Percentiles rank a stretch among this genome's conserved stretches.
Conservation (phyloP, 2,329 filamentous ascomycete genomes). For the Fusarium sp. region DNA sequence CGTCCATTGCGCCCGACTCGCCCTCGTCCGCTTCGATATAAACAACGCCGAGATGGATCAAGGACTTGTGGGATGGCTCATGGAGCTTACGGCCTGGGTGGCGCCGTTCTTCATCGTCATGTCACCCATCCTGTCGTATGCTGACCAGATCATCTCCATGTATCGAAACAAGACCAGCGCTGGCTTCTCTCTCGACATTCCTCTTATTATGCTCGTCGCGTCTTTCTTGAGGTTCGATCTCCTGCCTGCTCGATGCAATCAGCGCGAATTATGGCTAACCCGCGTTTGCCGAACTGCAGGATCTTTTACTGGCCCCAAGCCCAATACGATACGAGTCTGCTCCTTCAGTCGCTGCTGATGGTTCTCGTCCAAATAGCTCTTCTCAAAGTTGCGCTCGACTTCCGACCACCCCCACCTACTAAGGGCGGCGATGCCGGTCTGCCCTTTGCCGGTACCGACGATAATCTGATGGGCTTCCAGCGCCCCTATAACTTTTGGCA, state of each 20-base stretch:
- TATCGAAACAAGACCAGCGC: constrained; percentile 74
- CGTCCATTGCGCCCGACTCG: constrained; percentile 3
- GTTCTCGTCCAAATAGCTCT: constrained; percentile 74
- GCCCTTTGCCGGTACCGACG: constrained; percentile 72
- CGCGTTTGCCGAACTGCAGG: constrained; percentile 56
- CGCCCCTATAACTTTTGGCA: constrained; percentile 87
- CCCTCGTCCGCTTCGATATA: not conserved
- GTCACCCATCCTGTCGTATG: constrained; percentile 76
- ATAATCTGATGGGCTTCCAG: constrained; percentile 57
- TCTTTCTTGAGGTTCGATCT: constrained; percentile 72
- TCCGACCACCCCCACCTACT: constrained; percentile 72
- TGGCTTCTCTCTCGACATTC: constrained; percentile 79
- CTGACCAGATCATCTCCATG: constrained; percentile 77
- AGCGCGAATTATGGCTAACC: constrained; percentile 36
- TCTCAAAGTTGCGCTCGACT: constrained; percentile 77
- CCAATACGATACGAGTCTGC: constrained; percentile 73
- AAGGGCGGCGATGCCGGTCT: constrained; percentile 72
- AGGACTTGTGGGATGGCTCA: constrained; percentile 43
- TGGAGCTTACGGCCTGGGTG: constrained; percentile 64
- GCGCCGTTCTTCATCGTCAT: constrained; percentile 75
- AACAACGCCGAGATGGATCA: constrained; percentile 23
- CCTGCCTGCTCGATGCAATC: constrained; percentile 2
- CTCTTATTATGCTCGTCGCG: constrained; percentile 79
- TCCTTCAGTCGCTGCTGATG: constrained; percentile 77
- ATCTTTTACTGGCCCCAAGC: constrained; percentile 80